Evolutionary conservation across 208 protist genomes (phyloP).

Genomic region (Crithidia bombi): DNA sequence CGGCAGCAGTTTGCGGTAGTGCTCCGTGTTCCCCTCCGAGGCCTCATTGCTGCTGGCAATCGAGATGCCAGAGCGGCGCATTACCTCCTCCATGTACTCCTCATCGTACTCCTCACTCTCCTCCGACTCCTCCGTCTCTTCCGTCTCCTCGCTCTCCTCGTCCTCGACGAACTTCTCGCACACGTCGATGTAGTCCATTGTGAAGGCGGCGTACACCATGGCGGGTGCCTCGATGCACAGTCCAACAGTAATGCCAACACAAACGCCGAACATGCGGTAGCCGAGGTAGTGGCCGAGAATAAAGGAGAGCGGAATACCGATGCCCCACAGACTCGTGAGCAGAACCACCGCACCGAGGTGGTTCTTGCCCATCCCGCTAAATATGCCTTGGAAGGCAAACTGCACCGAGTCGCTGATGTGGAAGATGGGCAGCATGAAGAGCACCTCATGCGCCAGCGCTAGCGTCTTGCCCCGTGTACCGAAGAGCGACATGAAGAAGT

Average conservation of each 20-base stretch:
- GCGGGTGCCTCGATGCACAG: conserved; percentile 81
- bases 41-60: conserved; percentile 31
- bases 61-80: conserved; percentile 80
- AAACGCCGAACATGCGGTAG: conserved; percentile 73
- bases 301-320: conserved; percentile 73
- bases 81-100: conserved; percentile 69
- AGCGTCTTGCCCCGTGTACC: conserved; percentile 65
- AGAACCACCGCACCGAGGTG: conserved; percentile 78
- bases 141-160: conserved; percentile 61
- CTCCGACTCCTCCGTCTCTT: conserved; percentile 53
- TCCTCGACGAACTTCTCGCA: conserved; percentile 70
- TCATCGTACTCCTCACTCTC: conserved; percentile 61
- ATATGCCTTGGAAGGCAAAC: conserved; percentile 87
- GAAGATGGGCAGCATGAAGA: conserved; percentile 71
- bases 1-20: conserved; percentile 55
- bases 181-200: conserved; percentile 66
- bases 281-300: conserved; percentile 60
- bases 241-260: conserved; percentile 76
- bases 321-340: conserved; percentile 70
- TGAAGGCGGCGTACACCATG: conserved; percentile 65
- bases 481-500: conserved; percentile 76
- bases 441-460: conserved; percentile 50
- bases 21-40: conserved; percentile 40
- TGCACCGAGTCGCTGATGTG: conserved; percentile 81
- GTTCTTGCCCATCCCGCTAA: conserved; percentile 84